phyloP scores from a whole-genome alignment of 2,329 filamentous ascomycete genomes.

The Alternaria sp. region DNA sequence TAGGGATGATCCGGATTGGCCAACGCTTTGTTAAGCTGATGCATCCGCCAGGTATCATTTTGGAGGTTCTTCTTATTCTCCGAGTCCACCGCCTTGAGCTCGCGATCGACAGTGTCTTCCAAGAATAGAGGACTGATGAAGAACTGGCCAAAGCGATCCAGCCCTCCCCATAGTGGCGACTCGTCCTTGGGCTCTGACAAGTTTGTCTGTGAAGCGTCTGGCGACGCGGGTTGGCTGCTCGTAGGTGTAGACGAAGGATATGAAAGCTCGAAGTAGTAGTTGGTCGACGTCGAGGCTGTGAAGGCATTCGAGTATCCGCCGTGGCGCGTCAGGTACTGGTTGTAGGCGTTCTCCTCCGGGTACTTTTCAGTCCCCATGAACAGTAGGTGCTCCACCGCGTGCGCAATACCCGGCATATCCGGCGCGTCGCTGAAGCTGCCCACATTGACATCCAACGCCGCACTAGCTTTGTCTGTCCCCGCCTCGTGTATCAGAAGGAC shows the following conservation, averaged over 20 bases:
- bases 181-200: conserved; percentile 50
- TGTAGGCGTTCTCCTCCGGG: conserved; percentile 80
- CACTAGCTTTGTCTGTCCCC: conserved; percentile 95
- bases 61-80: conserved; percentile 98
- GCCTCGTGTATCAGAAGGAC: conserved; percentile 91
- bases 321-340: conserved; percentile 87
- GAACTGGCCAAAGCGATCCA: conserved; percentile 94
- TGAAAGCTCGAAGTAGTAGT: conserved; percentile 96
- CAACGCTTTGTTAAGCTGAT: conserved; percentile 87
- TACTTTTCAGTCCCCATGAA: conserved; percentile 99
- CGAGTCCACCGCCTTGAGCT: conserved; percentile 88
- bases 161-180: conserved; percentile 78
- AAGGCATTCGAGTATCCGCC: conserved; percentile 95
- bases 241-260: conserved; percentile 69
- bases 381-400: conserved; percentile 92
- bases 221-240: conserved; percentile 59
- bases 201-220: conserved; percentile 48
- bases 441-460: conserved; percentile 93
- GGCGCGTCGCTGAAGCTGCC: conserved; percentile 92
- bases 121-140: conserved; percentile 90
- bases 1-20: conserved; percentile 88
- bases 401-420: conserved; percentile 92
- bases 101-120: conserved; percentile 82
- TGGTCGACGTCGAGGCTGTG: conserved; percentile 90
- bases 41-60: conserved; percentile 84